Base-by-base conservation (phyloP, 257 asterid genomes). In the Paulownia fortunei region DNA sequence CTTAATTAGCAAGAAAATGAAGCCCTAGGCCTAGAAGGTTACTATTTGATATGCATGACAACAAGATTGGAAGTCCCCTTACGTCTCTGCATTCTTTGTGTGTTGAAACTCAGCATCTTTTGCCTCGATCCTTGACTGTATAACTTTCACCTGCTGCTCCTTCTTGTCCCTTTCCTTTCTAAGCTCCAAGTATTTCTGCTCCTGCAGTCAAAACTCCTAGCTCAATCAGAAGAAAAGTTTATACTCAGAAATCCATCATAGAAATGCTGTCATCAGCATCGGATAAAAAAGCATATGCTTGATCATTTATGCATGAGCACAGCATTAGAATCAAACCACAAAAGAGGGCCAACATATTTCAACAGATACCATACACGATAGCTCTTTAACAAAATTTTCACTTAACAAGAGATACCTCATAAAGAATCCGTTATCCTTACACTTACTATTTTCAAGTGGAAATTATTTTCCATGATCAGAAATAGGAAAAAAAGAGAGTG, bases 121-220 rank as follows among this genome's bases (percentile, higher is more conserved):
- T 12, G 63, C 80, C 85, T 86, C 84, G 66, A 76, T 69, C 82
- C 76, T 76, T 39, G 82, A 64, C 72, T 79, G 76, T 37, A 82
- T 15, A 58, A 56, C 46, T 70, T 88, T 86, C 56, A 86, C 86
- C 81, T 83, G 84, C 87, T 86, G 85, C 88, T 86, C 88, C 82
- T 88, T 88, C 73, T 81, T 80, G 68, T 80, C 89, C 62, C 85
- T 84, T 81, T 82, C 90, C 82, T 76, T 88, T 77, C 89, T 87
- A 60, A 89, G 89, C 42, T 84, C 83, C 62, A 58, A 76, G 77
- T 94, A 84, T 76, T 93, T 97, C 82, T 84, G 81, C 88, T 92
- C 96, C 97, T 91, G 89, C 82, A 87, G 74, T 51, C 82, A 81
- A 51, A 74, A 72, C 15, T 68, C 73, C 37, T 51, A 52, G 24